Evolutionary conservation across 441 rosid genomes (phyloP), one percentile per base, ranked within the genome.

Genomic region (Codiaeum variegatum): DNA sequence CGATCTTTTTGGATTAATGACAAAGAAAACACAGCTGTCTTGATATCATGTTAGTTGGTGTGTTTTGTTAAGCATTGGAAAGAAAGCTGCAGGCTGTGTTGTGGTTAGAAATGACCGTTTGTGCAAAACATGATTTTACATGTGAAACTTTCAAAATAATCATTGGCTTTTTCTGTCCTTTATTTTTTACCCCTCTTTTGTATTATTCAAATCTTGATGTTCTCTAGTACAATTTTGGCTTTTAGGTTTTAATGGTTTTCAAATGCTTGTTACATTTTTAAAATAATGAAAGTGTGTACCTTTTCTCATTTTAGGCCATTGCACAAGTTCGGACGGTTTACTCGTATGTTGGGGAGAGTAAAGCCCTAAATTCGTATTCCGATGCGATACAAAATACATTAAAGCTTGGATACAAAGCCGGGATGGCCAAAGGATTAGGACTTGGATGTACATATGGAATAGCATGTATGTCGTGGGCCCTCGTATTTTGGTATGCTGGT

Each of bases 391-490:
- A 95, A 58, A 91, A 91, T 73, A 93, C 97, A 0, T 84, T 95
- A 71, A 93, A 93, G 83, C 97, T 95, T 10, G 97, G 99, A 63
- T 95, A 95, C 79, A 95, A 93, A 83, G 99, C 99, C 23, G 99
- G 99, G 24, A 91, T 95, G 99, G 99, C 99, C 74, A 95, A 95
- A 85, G 99, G 99, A 6, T 85, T 95, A 82, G 99, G 99, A 36
- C 84, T 95, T 52, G 99, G 99, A 76, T 95, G 98, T 81, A 95
- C 99, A 0, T 95, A 90, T 79, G 99, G 99, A 46, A 95, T 95
- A 67, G 99, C 98, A 38, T 93, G 98, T 80, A 95, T 95, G 99
- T 95, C 99, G 7, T 95, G 99, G 99, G 99, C 99, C 32, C 86
- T 95, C 51, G 99, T 95, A 46, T 95, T 95, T 73, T 93, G 99